Evolutionary conservation across 257 asterid genomes (phyloP).

Genomic region (Striga asiatica): DNA sequence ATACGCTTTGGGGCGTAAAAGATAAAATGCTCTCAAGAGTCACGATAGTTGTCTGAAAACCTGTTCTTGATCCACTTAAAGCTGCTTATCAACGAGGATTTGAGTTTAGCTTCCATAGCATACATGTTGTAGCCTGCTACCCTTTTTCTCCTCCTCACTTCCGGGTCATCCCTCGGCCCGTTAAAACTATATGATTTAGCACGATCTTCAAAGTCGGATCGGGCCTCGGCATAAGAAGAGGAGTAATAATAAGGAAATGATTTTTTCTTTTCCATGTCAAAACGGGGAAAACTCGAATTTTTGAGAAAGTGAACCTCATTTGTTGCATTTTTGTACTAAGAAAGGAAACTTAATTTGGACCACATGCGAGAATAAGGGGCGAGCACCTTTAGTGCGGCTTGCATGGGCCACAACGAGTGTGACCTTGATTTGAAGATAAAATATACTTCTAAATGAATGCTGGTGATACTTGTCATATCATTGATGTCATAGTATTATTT

Average conservation of each 20-base stretch:
- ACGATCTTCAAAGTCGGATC: slow-evolving; percentile 63
- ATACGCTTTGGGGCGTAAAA: no score
- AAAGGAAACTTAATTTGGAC: no score
- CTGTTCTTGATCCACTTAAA: slow-evolving; percentile 90
- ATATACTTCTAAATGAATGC: no score
- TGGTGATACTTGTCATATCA: no score
- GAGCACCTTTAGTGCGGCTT: no score
- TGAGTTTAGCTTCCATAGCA: slow-evolving; percentile 69
- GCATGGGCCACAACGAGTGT: no score
- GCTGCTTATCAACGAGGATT: slow-evolving; percentile 73
- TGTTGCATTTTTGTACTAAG: slow-evolving; percentile 13
- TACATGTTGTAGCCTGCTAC: slow-evolving; percentile 76
- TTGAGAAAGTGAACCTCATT: background rate
- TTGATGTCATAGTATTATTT: no score
- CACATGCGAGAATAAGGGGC: slow-evolving; percentile 26
- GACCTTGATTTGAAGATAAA: no score
- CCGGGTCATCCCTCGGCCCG: slow-evolving; percentile 67
- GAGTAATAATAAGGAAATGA: slow-evolving; percentile 72
- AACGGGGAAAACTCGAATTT: background rate
- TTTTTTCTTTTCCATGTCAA: slow-evolving; percentile 59
- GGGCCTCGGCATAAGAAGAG: slow-evolving; percentile 48
- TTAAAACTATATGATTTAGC: slow-evolving; percentile 72
- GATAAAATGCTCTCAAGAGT: no score
- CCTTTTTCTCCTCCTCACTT: slow-evolving; percentile 69
- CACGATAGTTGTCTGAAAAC: slow-evolving; percentile 38